Base-by-base conservation (phyloP, 768 basidiomycete species). In the Suillus clintonianus region DNA sequence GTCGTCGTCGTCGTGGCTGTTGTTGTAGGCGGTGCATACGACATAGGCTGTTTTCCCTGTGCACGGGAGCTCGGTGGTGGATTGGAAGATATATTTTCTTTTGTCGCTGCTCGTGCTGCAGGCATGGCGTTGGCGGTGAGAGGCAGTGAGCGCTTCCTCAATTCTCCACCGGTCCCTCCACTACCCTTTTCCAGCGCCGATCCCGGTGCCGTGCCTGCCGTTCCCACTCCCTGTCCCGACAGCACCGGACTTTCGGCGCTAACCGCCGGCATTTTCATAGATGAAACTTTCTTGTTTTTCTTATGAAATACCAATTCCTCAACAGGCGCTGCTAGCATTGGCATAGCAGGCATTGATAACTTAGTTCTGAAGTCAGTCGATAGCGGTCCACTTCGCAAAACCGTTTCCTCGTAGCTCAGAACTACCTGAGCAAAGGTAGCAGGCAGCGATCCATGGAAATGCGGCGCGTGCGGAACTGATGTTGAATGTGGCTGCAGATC, bases 11-110 rank as follows among this genome's bases (percentile, higher is more conserved):
- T 62, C 8, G 62, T 62, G 11, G 61, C 36, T 5, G 71, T 51
- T 13, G 69, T 30, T 6, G 71, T 56, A 1, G 74, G 36, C 0
- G 68, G 76, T 13, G 64, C 66, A 73, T 94, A 94, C 2, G 89
- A 83, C 94, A 95, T 95, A 37, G 94, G 94, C 71, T 94, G 92
- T 81, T 97, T 97, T 69, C 94, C 94, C 67, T 92, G 92, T 27
- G 94, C 93, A 17, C 94, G 86, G 59, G 92, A 91, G 64, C 87
- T 89, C 41, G 90, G 93, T 45, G 83, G 85, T 36, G 85, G 84
- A 58, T 76, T 71, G 22, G 68, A 50, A 19, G 73, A 59, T 27
- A 68, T 43, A 72, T 77, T 71, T 75, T 82, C 66, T 74, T 80
- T 69, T 71, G 81, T 71, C 67, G 77, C 70, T 68, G 78, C 64